A percentile compares a stretch with the other conserved stretches of the same genome.
Conservation (phyloP, 352 stramenopile species). For the Albugo candida region DNA sequence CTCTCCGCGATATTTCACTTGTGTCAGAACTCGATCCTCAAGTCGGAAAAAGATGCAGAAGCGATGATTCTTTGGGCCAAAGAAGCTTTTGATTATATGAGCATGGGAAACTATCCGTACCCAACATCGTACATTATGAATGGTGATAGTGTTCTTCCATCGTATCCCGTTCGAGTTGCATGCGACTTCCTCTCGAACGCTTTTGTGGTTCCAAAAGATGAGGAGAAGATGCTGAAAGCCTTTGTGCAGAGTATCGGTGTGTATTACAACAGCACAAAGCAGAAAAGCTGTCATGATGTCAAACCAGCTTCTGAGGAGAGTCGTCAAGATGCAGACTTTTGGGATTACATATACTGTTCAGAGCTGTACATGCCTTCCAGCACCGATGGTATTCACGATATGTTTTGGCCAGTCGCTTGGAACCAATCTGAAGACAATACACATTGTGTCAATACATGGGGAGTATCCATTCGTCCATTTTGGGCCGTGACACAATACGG, state of each 20-base stretch:
- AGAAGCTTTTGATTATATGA: conserved; percentile 81
- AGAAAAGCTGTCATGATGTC: conserved; percentile 32
- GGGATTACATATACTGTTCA: conserved; percentile 59
- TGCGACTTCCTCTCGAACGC: conserved; percentile 48
- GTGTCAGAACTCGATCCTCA: conserved; percentile 23
- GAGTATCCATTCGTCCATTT: conserved; percentile 31
- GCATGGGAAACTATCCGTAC: conserved; percentile 94
- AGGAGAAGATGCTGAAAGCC: conserved; percentile 20
- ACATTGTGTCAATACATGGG: conserved; percentile 38
- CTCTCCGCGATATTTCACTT: conserved; percentile 25
- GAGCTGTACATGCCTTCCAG: conserved; percentile 54
- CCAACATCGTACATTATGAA: conserved; percentile 89
- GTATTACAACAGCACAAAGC: conserved; percentile 54
- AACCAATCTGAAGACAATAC: conserved; percentile 43
- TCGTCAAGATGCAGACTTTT: conserved; percentile 38
- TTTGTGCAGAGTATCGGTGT: conserved; percentile 42
- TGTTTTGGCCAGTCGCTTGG: conserved; percentile 66
- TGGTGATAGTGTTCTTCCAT: conserved; percentile 61
- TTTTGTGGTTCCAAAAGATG: conserved; percentile 8
- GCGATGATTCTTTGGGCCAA: conserved; percentile 46
- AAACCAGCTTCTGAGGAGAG: conserved; percentile 29
- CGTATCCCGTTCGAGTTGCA: conserved; percentile 78
- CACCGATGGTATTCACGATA: conserved; percentile 53
- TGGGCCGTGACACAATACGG: conserved; percentile 61
- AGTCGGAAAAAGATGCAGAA: conserved; percentile 22